A percentile compares a stretch with the other conserved stretches of the same genome.
phyloP scores from a whole-genome alignment of 352 stramenopile species.

The Globisporangium nunn region DNA sequence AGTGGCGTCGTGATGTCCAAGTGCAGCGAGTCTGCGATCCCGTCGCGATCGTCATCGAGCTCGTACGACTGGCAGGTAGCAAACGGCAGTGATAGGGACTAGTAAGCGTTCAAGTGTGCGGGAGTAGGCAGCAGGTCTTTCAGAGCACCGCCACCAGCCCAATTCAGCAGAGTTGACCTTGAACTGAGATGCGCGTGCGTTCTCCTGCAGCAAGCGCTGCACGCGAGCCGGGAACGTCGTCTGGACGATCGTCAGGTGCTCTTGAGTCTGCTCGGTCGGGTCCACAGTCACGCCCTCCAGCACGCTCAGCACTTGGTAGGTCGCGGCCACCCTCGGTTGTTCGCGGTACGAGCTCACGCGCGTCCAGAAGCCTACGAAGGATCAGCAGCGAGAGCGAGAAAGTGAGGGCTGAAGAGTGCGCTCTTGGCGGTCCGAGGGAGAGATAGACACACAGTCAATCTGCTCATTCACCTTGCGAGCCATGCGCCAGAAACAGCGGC shows the following conservation, averaged over 20 bases:
- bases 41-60: conserved; percentile 43
- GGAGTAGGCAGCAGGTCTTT: too few relatives aligned
- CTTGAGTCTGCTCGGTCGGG: conserved; percentile 7
- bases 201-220: conserved; percentile 36
- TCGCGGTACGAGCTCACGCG: conserved; percentile 53
- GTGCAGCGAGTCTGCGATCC: conserved; percentile 41
- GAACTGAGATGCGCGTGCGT: conserved; percentile 27
- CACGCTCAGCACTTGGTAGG: conserved; percentile 54
- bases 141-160: too few relatives aligned
- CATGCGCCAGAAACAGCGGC: conserved; percentile 51
- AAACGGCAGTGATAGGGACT: too few relatives aligned
- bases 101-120: too few relatives aligned
- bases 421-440: neutral
- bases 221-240: conserved; percentile 33
- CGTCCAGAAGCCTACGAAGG: conserved; percentile 46
- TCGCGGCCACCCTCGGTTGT: conserved; percentile 44
- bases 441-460: conserved; percentile 10
- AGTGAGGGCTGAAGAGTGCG: too few relatives aligned
- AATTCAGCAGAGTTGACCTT: conserved; percentile 31
- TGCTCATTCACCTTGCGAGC: conserved; percentile 37
- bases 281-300: conserved; percentile 36
- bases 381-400: conserved; percentile 2
- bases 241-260: conserved; percentile 30
- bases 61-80: conserved; percentile 34
- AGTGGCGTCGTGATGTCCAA: conserved; percentile 45